Percentiles rank a stretch among this genome's conserved stretches.
Evolutionary conservation across 202 grass and related monocot species (phyloP).

Genomic region (Saccharum hybrid): DNA sequence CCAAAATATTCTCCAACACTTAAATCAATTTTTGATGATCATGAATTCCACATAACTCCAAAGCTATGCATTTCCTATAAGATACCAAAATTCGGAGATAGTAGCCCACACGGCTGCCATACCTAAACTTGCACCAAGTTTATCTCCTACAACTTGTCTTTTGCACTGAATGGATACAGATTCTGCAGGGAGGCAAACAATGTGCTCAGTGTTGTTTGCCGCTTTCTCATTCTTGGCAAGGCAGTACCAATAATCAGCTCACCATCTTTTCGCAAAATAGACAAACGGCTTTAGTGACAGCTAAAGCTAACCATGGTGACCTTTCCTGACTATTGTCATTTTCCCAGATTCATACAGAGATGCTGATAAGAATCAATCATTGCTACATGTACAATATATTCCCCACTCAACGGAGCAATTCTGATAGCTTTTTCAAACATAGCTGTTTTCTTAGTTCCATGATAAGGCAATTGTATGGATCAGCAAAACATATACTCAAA

Average conservation of each 20-base stretch:
- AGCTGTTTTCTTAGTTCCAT: not conserved
- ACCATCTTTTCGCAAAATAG: constrained; percentile 11
- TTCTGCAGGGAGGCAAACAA: constrained; percentile 17
- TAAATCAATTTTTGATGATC: not conserved
- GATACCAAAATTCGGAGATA: not conserved
- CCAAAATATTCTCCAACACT: not conserved
- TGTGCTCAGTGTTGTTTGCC: not conserved
- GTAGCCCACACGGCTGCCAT: not conserved
- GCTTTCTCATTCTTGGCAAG: constrained; percentile 4
- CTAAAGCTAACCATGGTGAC: not conserved
- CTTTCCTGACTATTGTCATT: not conserved
- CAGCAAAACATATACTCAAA: not conserved
- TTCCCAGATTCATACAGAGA: not conserved
- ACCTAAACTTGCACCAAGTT: constrained; percentile 16
- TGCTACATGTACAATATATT: not conserved
- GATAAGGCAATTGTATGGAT: not conserved
- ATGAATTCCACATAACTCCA: not conserved
- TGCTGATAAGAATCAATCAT: not conserved
- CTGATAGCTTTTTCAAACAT: too few species aligned
- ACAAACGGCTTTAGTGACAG: not conserved
- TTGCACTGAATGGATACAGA: not conserved
- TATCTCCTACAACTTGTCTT: constrained; percentile 28
- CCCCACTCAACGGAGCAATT: too few species aligned
- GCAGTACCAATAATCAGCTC: constrained; percentile 17
- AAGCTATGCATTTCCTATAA: not conserved